Evolutionary conservation across 768 basidiomycete genomes (phyloP), one percentile per base, ranked within the genome.

Genomic region (Galerina sulciceps): DNA sequence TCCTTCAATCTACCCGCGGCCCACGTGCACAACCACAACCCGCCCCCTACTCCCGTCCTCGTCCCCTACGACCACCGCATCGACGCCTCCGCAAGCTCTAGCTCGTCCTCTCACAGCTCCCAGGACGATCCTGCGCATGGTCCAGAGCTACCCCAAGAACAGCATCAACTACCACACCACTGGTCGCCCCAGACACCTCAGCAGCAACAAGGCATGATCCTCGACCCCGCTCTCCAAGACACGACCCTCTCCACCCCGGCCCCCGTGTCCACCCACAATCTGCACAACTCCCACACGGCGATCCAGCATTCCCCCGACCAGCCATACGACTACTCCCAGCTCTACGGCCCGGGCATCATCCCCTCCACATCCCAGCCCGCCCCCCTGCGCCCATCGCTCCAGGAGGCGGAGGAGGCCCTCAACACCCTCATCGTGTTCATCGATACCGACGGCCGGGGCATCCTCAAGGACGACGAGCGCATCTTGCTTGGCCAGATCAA

Each of bases 401-500:
- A 87, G 49, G 78, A 79, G 10, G 81, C 85, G 22, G 69, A 47
- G 36, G 37, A 26, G 8, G 44, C 43, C 10, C 10, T 88, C 52
- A 79, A 83, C 67, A 82, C 74, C 61, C 74, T 89, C 56, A 76
- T 88, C 60, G 43, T 72, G 11, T 89, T 80, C 59, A 68, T 87
- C 60, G 82, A 87, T 67, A 66, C 67, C 34, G 55, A 59, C 15
- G 71, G 67, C 14, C 65, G 61, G 42, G 67, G 63, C 11, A 60
- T 79, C 20, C 56, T 78, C 49, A 65, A 68, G 20, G 37, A 53
- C 2, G 53, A 72, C 6, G 81, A 81, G 63, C 78, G 77, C 44
- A 69, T 69, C 49, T 68, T 67, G 23, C 81, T 88, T 42, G 61
- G 69, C 17, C 74, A 78, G 46, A 75, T 87, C 65, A 86, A 85